Evolutionary conservation across 2,329 filamentous ascomycete species (phyloP), one percentile per base, ranked within the genome.

Genomic region (Teratosphaeria viscida): DNA sequence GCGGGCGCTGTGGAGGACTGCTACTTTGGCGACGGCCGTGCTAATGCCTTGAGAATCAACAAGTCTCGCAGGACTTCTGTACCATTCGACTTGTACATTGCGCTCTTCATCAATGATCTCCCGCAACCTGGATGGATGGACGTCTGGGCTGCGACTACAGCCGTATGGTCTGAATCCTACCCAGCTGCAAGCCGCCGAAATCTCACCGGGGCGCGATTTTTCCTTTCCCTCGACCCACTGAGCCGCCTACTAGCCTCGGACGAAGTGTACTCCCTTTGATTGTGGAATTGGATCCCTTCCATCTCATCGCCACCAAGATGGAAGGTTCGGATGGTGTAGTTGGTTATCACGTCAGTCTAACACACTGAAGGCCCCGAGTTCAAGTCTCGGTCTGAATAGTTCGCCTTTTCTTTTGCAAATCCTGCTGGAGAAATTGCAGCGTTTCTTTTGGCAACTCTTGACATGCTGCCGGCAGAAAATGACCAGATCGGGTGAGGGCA

Each of bases 331-430:
- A 43, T 73, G 70, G 73, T 75, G 73, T 75, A 75, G 73, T 74
- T 74, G 72, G 72, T 75, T 74, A 74, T 74, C 72, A 75, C 73
- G 71, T 74, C 70, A 73, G 73, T 74, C 72, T 74, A 74, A 75
- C 73, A 75, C 57, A 59, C 57, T 55, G 57, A 55, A 55, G 57
- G 57, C 55, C 57, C 4, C 55, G 32, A 19, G 55, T 57, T 57
- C 55, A 49, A 57, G 37, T 49, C 55, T 19, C 32, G 55, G 4
- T n/a, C 8, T 14, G 16, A 26, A 35, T 57, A 57, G 7, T 6
- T 10, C 10, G 32, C 4, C 2, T 55, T 3, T 57, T 32, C 5
- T 23, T 55, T 55, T 55, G 23, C 54, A 5, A 12, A 10, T 55
- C 29, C 32, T 27, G 54, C 19, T n/a, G 23, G 23, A 23, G 23